Evolutionary conservation across 139 green algal genomes (phyloP), one percentile per base, ranked within the genome.

Genomic region (Coelastrella sp.): DNA sequence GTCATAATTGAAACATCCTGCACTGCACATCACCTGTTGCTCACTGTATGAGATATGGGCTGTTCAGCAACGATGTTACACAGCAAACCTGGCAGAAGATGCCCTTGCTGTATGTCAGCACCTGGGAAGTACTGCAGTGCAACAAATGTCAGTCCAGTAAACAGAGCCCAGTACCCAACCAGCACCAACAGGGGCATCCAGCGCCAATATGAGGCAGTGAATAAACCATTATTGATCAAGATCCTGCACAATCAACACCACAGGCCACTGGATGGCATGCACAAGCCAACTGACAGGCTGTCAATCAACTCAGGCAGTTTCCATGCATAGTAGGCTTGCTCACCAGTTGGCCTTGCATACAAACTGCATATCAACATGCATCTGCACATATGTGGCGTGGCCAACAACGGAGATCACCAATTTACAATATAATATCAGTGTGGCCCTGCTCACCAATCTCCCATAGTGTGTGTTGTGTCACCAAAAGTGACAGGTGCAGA

Each of bases 211-310:
- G 51, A 71, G 1, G 89, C 84, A n/a, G 89, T 90, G 83, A 83
- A 90, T 41, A 95, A 89, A 60, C 71, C 92, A 81, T 94, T 94
- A 30, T 43, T 83, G 68, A 88, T 32, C 17, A 92, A 86, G 5
- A 86, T 77, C 21, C 74, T 64, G 53, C 53, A 64, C 27, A 64
- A 64, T 2, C n/a, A 32, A 30, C 17, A n/a, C n/a, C n/a, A n/a
- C n/a, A n/a, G n/a, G n/a, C n/a, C n/a, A n/a, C n/a, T n/a, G n/a
- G n/a, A n/a, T n/a, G n/a, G n/a, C 11, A 53, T 11, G 11, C 45
- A 53, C 45, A 53, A 53, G 8, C 8, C 8, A 21, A 21, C 8
- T 53, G 45, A 53, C 45, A 53, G 45, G 45, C 45, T n/a, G n/a
- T n/a, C n/a, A n/a, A n/a, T n/a, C n/a, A n/a, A n/a, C n/a, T n/a